Evolutionary conservation across 305 asterid genomes (phyloP).

Genomic region (Salvia sclarea): DNA sequence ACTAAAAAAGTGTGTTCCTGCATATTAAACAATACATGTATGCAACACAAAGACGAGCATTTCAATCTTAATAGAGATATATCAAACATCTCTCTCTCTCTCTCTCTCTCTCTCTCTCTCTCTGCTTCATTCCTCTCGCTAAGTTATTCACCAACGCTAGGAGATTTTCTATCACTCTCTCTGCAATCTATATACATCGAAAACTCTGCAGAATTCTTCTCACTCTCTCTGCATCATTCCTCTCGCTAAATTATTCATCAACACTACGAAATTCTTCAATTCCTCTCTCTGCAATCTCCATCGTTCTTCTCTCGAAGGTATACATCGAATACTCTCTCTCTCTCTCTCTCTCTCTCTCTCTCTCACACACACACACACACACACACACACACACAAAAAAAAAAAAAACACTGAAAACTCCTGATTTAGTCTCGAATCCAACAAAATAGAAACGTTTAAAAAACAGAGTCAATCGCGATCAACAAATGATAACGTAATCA

Average conservation of each 20-base stretch:
- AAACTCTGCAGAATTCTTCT: background rate
- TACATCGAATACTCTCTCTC: background rate
- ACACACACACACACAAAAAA: too few species aligned
- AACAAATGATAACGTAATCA: constrained; percentile 2
- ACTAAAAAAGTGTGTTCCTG: background rate
- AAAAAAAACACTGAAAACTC: background rate
- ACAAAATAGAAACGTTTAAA: background rate
- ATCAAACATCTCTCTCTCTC: background rate
- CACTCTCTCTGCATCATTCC: background rate
- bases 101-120: too few species aligned
- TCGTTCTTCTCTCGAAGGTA: too few species aligned
- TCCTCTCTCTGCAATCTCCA: too few species aligned
- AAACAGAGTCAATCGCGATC: constrained; percentile 3
- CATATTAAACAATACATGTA: background rate
- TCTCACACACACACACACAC: background rate
- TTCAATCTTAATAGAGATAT: background rate
- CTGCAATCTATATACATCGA: too few species aligned
- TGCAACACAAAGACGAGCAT: background rate
- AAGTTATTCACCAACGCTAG: background rate
- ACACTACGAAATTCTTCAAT: background rate
- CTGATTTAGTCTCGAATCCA: constrained; percentile 23
- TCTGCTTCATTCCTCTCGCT: background rate
- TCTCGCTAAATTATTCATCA: background rate
- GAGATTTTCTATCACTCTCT: background rate
- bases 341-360: background rate